These are phyloP conservation scores for Litsea cubeba DNA, from an alignment of 164 flowering plant genomes.

Conservation along the genomic window DNA sequence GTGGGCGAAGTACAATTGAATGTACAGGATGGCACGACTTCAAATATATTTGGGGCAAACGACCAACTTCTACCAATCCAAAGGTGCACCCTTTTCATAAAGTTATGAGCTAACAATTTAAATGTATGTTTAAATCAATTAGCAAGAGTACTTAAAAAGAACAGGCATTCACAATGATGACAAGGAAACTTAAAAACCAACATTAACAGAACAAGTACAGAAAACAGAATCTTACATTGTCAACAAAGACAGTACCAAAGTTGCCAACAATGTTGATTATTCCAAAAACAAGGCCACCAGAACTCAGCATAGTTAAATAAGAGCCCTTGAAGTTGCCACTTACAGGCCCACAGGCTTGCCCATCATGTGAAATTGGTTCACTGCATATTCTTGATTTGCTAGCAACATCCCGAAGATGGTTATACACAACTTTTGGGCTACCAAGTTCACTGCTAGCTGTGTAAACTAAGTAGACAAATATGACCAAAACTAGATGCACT, in stretches of 20 bases:
- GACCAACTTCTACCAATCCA: neutral
- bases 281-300: constrained; percentile 89
- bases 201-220: no score
- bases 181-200: no score
- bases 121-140: no score
- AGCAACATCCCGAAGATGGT: constrained; percentile 56
- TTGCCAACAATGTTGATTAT: constrained; percentile 92
- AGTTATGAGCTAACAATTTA: no score
- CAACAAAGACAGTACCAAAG: constrained; percentile 96
- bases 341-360: constrained; percentile 90
- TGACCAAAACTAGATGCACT: constrained; percentile 88
- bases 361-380: constrained; percentile 67
- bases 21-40: neutral
- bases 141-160: no score
- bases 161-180: no score
- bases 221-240: constrained; percentile 52
- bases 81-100: no score
- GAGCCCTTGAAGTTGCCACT: constrained; percentile 79
- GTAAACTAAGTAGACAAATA: constrained; percentile 86
- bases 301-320: constrained; percentile 83
- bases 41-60: neutral
- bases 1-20: neutral
- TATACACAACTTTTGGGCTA: constrained; percentile 70
- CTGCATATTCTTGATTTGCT: constrained; percentile 66
- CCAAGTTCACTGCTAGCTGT: constrained; percentile 77